A percentile compares a stretch with the other conserved stretches of the same genome.
phyloP scores from a whole-genome alignment of 352 stramenopile species.

The Phytopythium mirpurense region DNA sequence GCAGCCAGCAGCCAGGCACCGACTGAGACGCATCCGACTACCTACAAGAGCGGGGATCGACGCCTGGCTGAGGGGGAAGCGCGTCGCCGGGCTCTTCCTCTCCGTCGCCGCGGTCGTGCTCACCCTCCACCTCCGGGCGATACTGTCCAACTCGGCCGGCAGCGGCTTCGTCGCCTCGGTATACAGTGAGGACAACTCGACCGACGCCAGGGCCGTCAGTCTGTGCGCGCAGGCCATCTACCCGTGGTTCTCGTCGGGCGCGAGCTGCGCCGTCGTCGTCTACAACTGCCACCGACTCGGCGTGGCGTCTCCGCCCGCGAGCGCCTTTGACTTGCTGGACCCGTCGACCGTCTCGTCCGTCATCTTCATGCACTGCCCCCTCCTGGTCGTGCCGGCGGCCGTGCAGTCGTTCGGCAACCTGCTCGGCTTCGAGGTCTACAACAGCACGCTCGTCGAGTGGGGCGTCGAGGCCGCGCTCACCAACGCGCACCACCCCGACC shows the following conservation, averaged over 20 bases:
- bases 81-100: background rate
- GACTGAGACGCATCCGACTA: too few species aligned
- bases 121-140: background rate
- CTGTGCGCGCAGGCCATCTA: conserved; percentile 26
- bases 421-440: conserved; percentile 49
- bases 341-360: conserved; percentile 16
- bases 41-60: too few species aligned
- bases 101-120: background rate
- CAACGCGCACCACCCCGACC: conserved; percentile 13
- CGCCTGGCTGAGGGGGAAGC: too few species aligned
- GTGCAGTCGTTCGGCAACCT: conserved; percentile 33
- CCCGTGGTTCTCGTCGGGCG: conserved; percentile 33
- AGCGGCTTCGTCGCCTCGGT: background rate
- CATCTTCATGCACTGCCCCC: conserved; percentile 44
- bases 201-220: background rate
- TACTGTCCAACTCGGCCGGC: background rate
- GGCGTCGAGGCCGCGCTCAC: conserved; percentile 24
- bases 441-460: conserved; percentile 43
- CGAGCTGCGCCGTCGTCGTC: conserved; percentile 27
- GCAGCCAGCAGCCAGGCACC: too few species aligned
- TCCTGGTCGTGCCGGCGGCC: conserved; percentile 22
- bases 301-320: conserved; percentile 3
- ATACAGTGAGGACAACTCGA: background rate
- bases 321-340: conserved; percentile 14
- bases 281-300: conserved; percentile 27